Evolutionary conservation across 2,329 filamentous ascomycete genomes (phyloP).

Genomic region (Epichloe uncinata): DNA sequence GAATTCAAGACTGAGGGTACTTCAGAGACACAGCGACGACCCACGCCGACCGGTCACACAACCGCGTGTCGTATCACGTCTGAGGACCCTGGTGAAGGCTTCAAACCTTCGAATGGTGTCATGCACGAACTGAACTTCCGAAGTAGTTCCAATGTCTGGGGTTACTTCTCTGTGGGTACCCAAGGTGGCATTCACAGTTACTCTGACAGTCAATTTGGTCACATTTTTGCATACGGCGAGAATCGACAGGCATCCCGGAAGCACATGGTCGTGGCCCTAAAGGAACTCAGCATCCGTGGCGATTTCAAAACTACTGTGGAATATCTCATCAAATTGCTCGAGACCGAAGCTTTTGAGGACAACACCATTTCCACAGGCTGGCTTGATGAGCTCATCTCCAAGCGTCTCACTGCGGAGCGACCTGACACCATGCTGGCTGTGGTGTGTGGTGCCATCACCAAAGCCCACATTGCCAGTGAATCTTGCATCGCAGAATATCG

Average conservation of each 20-base stretch:
- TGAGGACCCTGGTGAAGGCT: conserved; percentile 95
- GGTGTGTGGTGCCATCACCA: conserved; percentile 86
- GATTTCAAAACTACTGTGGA: conserved; percentile 98
- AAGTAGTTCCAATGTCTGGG: conserved; percentile 97
- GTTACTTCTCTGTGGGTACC: conserved; percentile 98
- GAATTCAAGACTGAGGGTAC: conserved; percentile 84
- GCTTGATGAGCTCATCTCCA: conserved; percentile 97
- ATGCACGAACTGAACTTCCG: conserved; percentile 99
- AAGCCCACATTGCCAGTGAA: conserved; percentile 91
- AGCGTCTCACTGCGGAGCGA: conserved; percentile 90
- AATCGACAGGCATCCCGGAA: conserved; percentile 92
- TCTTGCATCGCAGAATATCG: conserved; percentile 77
- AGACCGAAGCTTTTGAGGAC: conserved; percentile 95
- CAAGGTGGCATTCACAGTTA: conserved; percentile 97
- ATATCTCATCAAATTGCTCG: conserved; percentile 95
- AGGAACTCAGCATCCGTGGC: conserved; percentile 98
- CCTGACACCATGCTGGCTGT: conserved; percentile 91
- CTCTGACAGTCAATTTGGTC: conserved; percentile 96
- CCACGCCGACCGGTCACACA: conserved; percentile 89
- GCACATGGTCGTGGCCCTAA: conserved; percentile 97
- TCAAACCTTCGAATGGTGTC: conserved; percentile 98
- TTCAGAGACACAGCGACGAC: conserved; percentile 71
- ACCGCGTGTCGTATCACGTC: conserved; percentile 99
- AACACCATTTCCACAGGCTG: conserved; percentile 99
- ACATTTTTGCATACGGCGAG: conserved; percentile 98